Conservation (phyloP, 1,284 basidiomycete genomes). For the Leccinum huronense region DNA sequence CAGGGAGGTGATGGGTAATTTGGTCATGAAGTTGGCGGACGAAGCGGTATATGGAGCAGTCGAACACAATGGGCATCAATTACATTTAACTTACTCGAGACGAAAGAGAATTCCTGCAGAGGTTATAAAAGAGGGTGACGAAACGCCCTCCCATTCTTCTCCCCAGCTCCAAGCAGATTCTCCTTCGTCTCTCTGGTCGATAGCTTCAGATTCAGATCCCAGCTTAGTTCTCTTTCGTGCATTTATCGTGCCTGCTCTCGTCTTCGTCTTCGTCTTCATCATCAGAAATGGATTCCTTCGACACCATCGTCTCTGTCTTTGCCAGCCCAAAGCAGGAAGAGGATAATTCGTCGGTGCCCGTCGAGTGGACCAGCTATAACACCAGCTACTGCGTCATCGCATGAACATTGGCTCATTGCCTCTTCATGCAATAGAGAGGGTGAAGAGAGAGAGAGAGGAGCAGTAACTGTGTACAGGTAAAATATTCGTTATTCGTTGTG, state of each 20-base stretch:
- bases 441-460: neutral
- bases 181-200: neutral
- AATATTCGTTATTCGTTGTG: constrained; percentile 25
- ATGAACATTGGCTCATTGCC: constrained; percentile 11
- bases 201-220: constrained; percentile 4
- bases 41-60: neutral
- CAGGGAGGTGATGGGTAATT: neutral
- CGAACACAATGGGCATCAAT: neutral
- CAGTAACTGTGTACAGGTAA: neutral
- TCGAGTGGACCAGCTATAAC: constrained; percentile 12
- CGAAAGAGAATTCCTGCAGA: neutral
- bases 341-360: constrained; percentile 14
- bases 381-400: constrained; percentile 22
- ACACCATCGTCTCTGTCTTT: constrained; percentile 19
- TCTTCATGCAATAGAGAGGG: neutral
- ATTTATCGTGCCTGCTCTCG: neutral
- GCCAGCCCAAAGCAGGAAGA: constrained; percentile 9
- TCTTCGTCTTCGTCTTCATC: neutral
- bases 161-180: constrained; percentile 9
- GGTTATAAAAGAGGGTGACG: constrained; percentile 22
- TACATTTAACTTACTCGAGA: neutral
- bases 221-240: neutral
- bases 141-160: neutral
- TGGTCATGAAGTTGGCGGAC: neutral
- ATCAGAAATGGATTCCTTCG: constrained; percentile 27